A percentile compares a stretch with the other conserved stretches of the same genome.
These are phyloP conservation scores for Neonectria punicea DNA, from an alignment of 2,329 filamentous ascomycete species.

Conservation along the genomic window DNA sequence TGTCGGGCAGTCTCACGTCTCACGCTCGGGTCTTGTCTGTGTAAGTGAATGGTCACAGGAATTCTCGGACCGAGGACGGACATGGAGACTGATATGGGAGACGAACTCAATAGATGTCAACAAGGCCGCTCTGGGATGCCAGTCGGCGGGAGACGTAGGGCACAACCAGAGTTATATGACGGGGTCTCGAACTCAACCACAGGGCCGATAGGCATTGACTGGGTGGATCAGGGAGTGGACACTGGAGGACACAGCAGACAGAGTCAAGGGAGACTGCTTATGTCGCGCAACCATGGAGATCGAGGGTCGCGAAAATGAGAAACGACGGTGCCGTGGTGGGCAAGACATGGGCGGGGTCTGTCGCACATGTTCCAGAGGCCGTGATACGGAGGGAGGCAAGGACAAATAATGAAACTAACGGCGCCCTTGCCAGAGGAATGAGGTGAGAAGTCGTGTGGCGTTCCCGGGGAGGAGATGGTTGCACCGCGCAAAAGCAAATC, in stretches of 20 bases:
- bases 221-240: conserved; percentile 32
- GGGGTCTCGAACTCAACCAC: conserved; percentile 34
- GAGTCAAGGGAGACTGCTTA: conserved; percentile 34
- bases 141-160: conserved; percentile 20
- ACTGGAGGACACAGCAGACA: conserved; percentile 8
- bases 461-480: conserved; percentile 37
- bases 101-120: conserved; percentile 21
- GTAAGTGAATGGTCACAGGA: conserved; percentile 40
- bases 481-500: conserved; percentile 42
- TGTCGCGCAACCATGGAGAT: conserved; percentile 31
- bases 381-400: conserved; percentile 35
- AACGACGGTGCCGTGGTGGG: conserved; percentile 28
- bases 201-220: conserved; percentile 17
- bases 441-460: conserved; percentile 40
- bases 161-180: conserved; percentile 32
- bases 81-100: conserved; percentile 23
- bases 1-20: conserved; percentile 22
- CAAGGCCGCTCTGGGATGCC: conserved; percentile 16
- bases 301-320: conserved; percentile 29
- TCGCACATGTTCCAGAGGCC: conserved; percentile 38
- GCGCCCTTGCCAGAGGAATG: conserved; percentile 38
- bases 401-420: conserved; percentile 38
- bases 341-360: conserved; percentile 33
- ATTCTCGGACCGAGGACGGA: conserved; percentile 32
- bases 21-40: conserved; percentile 34